Base-by-base conservation (phyloP, 768 basidiomycete species). In the Termitomyces sp. region DNA sequence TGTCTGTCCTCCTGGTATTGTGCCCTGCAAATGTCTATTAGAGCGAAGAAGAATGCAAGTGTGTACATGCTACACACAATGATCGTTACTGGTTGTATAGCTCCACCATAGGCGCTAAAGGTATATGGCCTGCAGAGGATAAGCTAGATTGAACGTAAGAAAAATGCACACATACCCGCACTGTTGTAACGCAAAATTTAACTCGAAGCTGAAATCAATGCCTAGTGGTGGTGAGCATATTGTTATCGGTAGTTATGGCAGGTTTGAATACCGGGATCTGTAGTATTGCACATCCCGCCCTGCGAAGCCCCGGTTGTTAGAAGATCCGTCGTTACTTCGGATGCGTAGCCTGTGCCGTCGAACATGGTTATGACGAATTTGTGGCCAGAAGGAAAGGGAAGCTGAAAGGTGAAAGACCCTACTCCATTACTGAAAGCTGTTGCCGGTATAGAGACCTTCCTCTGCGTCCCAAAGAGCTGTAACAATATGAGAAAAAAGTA, bases 291-390 rank as follows among this genome's bases (percentile, higher is more conserved):
- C 15, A 61, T 68, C 12, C 76, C 78, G 14, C 77, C 76, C 28
- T 73, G 65, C 2, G 83, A 75, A 10, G 68, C 53, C 41, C 75
- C 81, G 15, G 84, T 81, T 1, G 72, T 75, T 41, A 85, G 60
- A 6, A 87, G 48, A 44, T 68, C 55, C 10, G 81, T 78, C 26
- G 75, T 73, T 23, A 87, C 89, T 4, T 89, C 89, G 10, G 83
- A 73, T 43, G 73, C 87, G 65, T 85, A 89, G 1, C 87, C 87
- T 28, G 78, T 79, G 17, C 82, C 74, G 64, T 91, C 89, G 28
- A 85, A 90, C 85, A 91, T 86, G 37, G 81, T 77, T 19, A 85
- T 56, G 12, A 89, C 50, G 48, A 89, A 72, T 53, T 71, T 67
- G 17, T 73, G 64, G 30, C 63, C 70, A 9, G 71, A 63, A 12